These are phyloP conservation scores for Diutina mesorugosa DNA, from an alignment of 1,139 yeast genomes.

Conservation along the genomic window DNA sequence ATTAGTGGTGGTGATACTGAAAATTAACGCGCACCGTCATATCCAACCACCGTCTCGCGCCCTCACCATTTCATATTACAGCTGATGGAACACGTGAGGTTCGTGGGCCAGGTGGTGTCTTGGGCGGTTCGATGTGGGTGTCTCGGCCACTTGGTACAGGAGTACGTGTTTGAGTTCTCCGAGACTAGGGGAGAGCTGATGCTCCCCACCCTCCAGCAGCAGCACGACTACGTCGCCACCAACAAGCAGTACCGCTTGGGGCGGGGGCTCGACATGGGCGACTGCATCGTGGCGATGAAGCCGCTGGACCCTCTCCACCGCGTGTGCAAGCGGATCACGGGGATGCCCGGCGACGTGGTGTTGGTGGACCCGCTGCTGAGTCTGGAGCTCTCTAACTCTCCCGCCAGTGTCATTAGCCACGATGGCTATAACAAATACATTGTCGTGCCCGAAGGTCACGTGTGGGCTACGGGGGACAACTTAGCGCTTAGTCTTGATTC, in stretches of 20 bases:
- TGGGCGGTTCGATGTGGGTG: conserved; percentile 55
- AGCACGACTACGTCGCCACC: conserved; percentile 72
- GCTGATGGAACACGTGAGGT: conserved; percentile 14
- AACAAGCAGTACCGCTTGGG: conserved; percentile 51
- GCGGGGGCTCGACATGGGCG: conserved; percentile 59
- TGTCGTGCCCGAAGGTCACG: conserved; percentile 77
- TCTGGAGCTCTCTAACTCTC: conserved; percentile 33
- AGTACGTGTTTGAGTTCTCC: conserved; percentile 59
- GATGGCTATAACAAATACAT: conserved; percentile 48
- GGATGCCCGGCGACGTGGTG: conserved; percentile 89
- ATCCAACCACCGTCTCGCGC: not conserved
- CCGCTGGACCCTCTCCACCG: conserved; percentile 83
- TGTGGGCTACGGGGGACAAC: conserved; percentile 96
- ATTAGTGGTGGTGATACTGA: not conserved
- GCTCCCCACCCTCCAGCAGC: conserved; percentile 76
- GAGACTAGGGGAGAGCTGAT: conserved; percentile 89
- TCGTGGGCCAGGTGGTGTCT: conserved; percentile 21
- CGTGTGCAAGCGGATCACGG: conserved; percentile 86
- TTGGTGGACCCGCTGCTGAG: conserved; percentile 68
- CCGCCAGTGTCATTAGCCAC: conserved; percentile 16
- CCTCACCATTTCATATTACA: not conserved
- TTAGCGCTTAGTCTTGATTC: conserved; percentile 83
- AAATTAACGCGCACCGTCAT: not conserved
- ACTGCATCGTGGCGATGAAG: conserved; percentile 74
- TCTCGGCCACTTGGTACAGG: conserved; percentile 52